phyloP scores from a whole-genome alignment of 1,284 basidiomycete genomes.

The Pseudozyma pruni region DNA sequence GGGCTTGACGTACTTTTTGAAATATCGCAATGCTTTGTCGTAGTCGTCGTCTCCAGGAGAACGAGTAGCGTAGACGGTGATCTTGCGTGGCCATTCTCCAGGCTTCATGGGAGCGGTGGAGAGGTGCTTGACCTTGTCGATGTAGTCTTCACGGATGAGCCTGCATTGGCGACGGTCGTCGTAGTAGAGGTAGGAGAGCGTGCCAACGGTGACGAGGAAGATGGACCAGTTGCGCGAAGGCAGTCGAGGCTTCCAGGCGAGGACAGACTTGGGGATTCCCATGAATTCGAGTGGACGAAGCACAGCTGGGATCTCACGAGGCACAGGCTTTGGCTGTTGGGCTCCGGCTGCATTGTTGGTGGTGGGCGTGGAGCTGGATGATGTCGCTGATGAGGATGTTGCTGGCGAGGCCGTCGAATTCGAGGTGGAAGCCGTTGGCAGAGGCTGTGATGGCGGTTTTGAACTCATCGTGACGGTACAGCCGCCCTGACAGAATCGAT shows the following conservation, averaged over 20 bases:
- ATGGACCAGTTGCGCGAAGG: constrained; percentile 94
- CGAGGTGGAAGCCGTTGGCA: constrained; percentile 8
- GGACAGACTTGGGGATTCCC: constrained; percentile 70
- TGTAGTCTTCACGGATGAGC: constrained; percentile 79
- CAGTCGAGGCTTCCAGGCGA: constrained; percentile 72
- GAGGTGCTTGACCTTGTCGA: constrained; percentile 81
- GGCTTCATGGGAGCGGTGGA: constrained; percentile 77
- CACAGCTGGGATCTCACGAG: constrained; percentile 49
- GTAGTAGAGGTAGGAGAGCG: constrained; percentile 78
- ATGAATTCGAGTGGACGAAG: constrained; percentile 70
- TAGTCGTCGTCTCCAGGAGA: constrained; percentile 96
- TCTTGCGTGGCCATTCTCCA: constrained; percentile 79
- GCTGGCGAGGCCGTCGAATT: constrained; percentile 3
- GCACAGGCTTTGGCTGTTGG: constrained; percentile 25
- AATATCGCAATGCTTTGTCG: constrained; percentile 84
- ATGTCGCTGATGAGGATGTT: constrained; percentile 9
- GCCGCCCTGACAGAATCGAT: neutral
- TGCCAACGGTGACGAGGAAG: constrained; percentile 81
- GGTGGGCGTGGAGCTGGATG: constrained; percentile 12
- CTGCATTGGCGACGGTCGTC: constrained; percentile 86
- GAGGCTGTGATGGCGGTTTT: constrained; percentile 12
- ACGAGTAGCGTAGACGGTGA: constrained; percentile 85
- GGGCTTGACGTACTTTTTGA: constrained; percentile 97
- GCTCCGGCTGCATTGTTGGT: constrained; percentile 13
- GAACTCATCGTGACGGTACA: constrained; percentile 16